Base-by-base conservation (phyloP, 805 yeast genomes). In the Starmerella bacillaris region DNA sequence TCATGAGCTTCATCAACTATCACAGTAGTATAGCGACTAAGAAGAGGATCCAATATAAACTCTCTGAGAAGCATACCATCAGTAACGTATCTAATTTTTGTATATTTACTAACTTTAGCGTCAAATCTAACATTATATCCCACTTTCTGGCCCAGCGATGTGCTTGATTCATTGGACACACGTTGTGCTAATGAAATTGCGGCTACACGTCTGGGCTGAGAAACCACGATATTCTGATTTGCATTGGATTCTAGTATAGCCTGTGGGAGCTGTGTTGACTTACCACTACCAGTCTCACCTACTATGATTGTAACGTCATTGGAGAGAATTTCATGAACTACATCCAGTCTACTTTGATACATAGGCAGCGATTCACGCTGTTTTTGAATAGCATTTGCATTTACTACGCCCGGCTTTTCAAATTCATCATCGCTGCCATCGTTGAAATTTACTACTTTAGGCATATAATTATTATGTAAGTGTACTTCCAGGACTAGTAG, bases 221-320 rank as follows among this genome's bases (percentile, higher is more conserved):
- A 84, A 5, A 89, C 86, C 0, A 93, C 96, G 16, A 86, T 73
- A 18, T 67, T 62, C 40, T 70, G 71, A 15, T 56, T 51, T 11
- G 43, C 44, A 32, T 58, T 56, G 2, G 47, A 36, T 57, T 47
- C 52, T 18, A 78, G 68, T n/a, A 86, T 52, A 44, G 86, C 75
- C 52, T 86, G 96, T 0, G 98, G 96, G 31, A 86, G 74, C 59
- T 86, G 98, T 0, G 98, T 86, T 3, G 96, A 84, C 53, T 86
- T 86, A 62, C 96, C 96, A 5, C 94, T 80, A 57, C 98, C 98
- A 0, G 98, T 86, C 52, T 86, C 96, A 57, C 96, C 96, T 51
- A 89, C 78, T 15, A 86, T 63, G 1, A 86, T 71, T 0, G 84
- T 72, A 4, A 83, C 92, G 42, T 67, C 73, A 47, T 74, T 68